These are phyloP conservation scores for Lagerstroemia speciosa DNA, from an alignment of 345 rosid genomes.

Conservation along the genomic window DNA sequence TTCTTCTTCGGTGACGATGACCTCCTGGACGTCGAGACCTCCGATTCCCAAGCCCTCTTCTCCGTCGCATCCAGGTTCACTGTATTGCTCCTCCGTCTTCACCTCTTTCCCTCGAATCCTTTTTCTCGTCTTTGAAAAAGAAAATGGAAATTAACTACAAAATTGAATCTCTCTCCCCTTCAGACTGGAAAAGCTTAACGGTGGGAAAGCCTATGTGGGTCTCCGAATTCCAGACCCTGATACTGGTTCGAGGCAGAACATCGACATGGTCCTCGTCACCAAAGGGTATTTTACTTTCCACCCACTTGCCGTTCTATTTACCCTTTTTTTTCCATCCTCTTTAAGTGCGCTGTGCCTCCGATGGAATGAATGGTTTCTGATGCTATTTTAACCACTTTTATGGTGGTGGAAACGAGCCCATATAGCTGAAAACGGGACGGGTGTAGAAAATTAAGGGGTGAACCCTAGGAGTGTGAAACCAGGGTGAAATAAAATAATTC, in stretches of 20 bases:
- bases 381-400: too few relatives aligned
- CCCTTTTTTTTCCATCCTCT: not conserved
- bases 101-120: not conserved
- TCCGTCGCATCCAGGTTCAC: constrained; percentile 56
- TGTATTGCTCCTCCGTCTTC: not conserved
- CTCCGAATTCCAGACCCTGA: constrained; percentile 92
- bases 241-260: constrained; percentile 54
- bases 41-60: constrained; percentile 57
- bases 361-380: too few relatives aligned
- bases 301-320: not conserved
- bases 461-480: too few relatives aligned
- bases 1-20: constrained; percentile 50
- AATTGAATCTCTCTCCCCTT: not conserved
- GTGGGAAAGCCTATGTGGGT: constrained; percentile 76
- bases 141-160: not conserved
- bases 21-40: constrained; percentile 46
- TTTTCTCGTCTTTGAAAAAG: too few relatives aligned
- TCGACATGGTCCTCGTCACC: constrained; percentile 63
- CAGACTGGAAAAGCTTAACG: constrained; percentile 79
- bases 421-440: too few relatives aligned
- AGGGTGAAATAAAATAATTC: too few relatives aligned
- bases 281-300: constrained; percentile 36
- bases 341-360: not conserved
- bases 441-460: too few relatives aligned
- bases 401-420: too few relatives aligned